Evolutionary conservation across 2,329 filamentous ascomycete species (phyloP).

Genomic region (Venturia asperata): DNA sequence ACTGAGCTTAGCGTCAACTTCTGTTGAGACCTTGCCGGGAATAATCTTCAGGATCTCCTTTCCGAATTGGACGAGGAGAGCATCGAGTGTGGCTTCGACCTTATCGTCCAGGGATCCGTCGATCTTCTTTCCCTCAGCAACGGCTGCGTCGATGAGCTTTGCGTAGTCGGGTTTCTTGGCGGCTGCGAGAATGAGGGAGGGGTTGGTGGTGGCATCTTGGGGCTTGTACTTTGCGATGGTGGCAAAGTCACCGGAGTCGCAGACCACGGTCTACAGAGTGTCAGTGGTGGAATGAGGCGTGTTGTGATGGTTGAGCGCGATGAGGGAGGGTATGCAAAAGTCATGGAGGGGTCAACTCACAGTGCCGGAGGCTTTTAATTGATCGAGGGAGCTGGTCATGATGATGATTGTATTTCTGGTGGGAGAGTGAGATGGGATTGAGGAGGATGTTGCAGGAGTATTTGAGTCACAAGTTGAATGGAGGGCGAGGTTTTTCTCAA

Average conservation of each 20-base stretch:
- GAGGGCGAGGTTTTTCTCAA: background rate
- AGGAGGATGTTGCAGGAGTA: background rate
- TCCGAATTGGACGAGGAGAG: constrained; percentile 94
- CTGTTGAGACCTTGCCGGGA: constrained; percentile 96
- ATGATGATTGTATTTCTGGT: constrained; percentile 23
- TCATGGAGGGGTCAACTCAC: constrained; percentile 50
- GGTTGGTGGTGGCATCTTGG: constrained; percentile 99
- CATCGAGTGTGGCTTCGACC: constrained; percentile 85
- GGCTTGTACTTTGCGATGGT: constrained; percentile 99
- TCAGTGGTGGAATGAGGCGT: constrained; percentile 19
- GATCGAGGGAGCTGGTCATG: constrained; percentile 88
- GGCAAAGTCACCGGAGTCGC: constrained; percentile 78
- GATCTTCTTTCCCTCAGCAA: constrained; percentile 76
- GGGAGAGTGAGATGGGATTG: background rate
- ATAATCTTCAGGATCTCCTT: constrained; percentile 96
- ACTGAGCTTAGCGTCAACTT: constrained; percentile 93
- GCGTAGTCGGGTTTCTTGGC: constrained; percentile 98
- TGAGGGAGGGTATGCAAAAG: constrained; percentile 4
- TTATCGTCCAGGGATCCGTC: constrained; percentile 64
- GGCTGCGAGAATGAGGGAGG: constrained; percentile 93
- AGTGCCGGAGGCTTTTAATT: constrained; percentile 95
- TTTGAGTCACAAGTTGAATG: background rate
- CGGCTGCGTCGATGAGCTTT: constrained; percentile 77
- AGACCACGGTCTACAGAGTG: constrained; percentile 71
- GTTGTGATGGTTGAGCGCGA: constrained; percentile 19